A percentile compares a stretch with the other conserved stretches of the same genome.
Conservation (phyloP, 306 rosid genomes). For the Argentina anserina region DNA sequence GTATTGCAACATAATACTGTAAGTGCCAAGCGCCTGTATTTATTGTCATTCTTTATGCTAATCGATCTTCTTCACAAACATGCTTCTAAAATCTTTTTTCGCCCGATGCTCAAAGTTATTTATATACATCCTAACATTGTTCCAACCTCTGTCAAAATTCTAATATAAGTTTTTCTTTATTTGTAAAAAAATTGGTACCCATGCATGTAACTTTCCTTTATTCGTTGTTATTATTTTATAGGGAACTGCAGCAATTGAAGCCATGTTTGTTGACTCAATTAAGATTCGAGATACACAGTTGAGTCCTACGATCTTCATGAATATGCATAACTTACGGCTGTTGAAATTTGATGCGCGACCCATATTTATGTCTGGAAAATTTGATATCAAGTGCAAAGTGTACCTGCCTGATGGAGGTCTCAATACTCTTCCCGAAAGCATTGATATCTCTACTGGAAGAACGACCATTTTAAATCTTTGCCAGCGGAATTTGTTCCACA, state of each 20-base stretch:
- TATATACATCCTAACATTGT: no score
- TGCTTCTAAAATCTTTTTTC: no score
- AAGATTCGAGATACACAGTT: background rate
- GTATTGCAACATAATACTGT: slow-evolving; percentile 21
- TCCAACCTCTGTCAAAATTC: no score
- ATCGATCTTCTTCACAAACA: no score
- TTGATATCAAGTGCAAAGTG: background rate
- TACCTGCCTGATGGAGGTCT: background rate
- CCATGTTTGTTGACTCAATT: background rate
- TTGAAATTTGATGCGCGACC: background rate
- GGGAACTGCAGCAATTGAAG: slow-evolving; percentile 15
- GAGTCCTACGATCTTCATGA: slow-evolving; percentile 21
- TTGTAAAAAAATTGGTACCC: no score
- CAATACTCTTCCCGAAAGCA: background rate
- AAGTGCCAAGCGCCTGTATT: background rate
- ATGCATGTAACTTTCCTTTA: background rate
- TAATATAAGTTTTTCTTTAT: no score
- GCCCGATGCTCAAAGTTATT: no score
- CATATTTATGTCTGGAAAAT: no score
- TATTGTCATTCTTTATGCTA: no score
- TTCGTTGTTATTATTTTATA: background rate
- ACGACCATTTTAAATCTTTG: background rate
- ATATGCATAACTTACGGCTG: slow-evolving; percentile 19
- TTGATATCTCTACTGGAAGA: slow-evolving; percentile 16
- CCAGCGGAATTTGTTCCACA: background rate